Evolutionary conservation across 768 basidiomycete species (phyloP).

Genomic region (Collybia mongolica): DNA sequence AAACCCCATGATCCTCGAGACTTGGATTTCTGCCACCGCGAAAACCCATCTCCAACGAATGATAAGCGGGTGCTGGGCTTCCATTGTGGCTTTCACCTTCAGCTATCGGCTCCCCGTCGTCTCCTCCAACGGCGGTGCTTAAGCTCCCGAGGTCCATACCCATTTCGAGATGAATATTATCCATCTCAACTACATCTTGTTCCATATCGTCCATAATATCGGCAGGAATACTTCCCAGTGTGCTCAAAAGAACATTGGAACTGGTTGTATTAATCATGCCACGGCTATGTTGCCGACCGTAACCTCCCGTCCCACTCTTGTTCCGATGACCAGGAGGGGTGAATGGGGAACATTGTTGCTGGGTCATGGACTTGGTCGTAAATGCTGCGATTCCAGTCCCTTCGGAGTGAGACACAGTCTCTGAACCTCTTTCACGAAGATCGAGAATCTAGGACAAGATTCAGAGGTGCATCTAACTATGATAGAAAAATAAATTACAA

Average conservation of each 20-base stretch:
- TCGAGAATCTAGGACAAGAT: conserved; percentile 61
- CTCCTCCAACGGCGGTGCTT: conserved; percentile 50
- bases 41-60: conserved; percentile 50
- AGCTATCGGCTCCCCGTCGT: conserved; percentile 49
- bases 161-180: conserved; percentile 54
- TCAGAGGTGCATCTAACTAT: conserved; percentile 6
- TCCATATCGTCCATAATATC: conserved; percentile 48
- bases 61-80: conserved; percentile 57
- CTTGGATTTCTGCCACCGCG: conserved; percentile 26
- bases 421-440: conserved; percentile 77
- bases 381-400: conserved; percentile 68
- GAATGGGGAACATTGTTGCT: conserved; percentile 55
- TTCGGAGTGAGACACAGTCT: conserved; percentile 74
- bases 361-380: conserved; percentile 59
- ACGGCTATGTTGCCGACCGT: conserved; percentile 30
- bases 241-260: conserved; percentile 64
- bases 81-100: conserved; percentile 38
- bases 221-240: conserved; percentile 57
- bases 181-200: conserved; percentile 53
- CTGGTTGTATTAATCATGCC: conserved; percentile 48
- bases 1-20: conserved; percentile 27
- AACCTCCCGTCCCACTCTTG: conserved; percentile 35
- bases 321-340: conserved; percentile 47
- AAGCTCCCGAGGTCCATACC: conserved; percentile 51
- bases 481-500: conserved; percentile 39